These are phyloP conservation scores for Austroboletus festivus DNA, from an alignment of 768 basidiomycete genomes.

Conservation along the genomic window DNA sequence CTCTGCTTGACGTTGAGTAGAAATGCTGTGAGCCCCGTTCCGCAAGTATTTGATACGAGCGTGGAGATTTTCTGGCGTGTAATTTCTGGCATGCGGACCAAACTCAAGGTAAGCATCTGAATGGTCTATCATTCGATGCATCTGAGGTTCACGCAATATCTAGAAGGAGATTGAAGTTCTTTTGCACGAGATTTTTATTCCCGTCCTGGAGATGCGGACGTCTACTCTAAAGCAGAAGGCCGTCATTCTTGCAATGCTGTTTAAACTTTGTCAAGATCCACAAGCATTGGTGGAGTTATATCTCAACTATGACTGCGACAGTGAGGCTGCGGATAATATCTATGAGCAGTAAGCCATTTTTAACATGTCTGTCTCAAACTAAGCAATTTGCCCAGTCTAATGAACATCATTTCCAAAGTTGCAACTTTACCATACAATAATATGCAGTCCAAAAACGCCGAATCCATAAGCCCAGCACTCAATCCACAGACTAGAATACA, in stretches of 20 bases:
- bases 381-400: conserved; percentile 49
- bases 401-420: conserved; percentile 95
- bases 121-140: background rate
- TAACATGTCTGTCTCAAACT: conserved; percentile 1
- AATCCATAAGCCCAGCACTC: conserved; percentile 60
- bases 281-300: conserved; percentile 98
- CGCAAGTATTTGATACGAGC: conserved; percentile 95
- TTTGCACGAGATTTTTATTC: conserved; percentile 98
- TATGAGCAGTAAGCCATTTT: conserved; percentile 76
- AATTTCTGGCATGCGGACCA: conserved; percentile 89
- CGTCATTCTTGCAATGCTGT: conserved; percentile 84
- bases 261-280: conserved; percentile 88
- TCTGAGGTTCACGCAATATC: conserved; percentile 10
- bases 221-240: conserved; percentile 95
- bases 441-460: conserved; percentile 46
- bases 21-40: conserved; percentile 93
- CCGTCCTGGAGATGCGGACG: conserved; percentile 96
- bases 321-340: conserved; percentile 91
- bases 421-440: conserved; percentile 55
- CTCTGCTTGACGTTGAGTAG: conserved; percentile 89
- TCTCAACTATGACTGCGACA: conserved; percentile 98
- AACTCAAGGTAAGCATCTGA: conserved; percentile 70
- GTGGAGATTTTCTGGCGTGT: conserved; percentile 99
- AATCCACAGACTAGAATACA: conserved; percentile 42
- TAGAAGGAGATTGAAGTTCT: conserved; percentile 99